Evolutionary conservation across 495 filamentous ascomycete genomes (phyloP).

Genomic region (Aspergillus asperescens): DNA sequence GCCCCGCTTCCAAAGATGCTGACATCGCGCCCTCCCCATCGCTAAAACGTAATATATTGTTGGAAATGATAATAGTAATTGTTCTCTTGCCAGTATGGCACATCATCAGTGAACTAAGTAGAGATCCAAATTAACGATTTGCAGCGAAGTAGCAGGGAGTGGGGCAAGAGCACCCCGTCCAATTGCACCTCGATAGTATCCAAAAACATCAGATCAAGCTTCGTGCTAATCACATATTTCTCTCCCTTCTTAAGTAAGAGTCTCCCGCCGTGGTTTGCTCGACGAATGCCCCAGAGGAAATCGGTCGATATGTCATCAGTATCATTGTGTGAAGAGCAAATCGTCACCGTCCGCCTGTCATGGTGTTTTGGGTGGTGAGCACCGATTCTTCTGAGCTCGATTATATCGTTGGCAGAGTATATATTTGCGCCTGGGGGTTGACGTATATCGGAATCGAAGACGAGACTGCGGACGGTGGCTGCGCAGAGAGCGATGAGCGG

Average conservation of each 20-base stretch:
- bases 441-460: constrained; percentile 6
- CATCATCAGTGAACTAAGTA: constrained; percentile 58
- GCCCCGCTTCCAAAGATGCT: constrained; percentile 50
- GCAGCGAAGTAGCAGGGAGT: neutral
- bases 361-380: constrained; percentile 28
- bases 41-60: constrained; percentile 57
- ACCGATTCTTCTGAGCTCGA: constrained; percentile 22
- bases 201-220: constrained; percentile 52
- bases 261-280: constrained; percentile 51
- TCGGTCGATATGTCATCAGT: constrained; percentile 50
- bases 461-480: constrained; percentile 17
- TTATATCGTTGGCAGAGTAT: constrained; percentile 24
- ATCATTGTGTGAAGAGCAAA: constrained; percentile 47
- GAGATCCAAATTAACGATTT: neutral
- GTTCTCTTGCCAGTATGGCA: constrained; percentile 54
- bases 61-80: constrained; percentile 54
- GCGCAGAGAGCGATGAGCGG: constrained; percentile 24
- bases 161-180: constrained; percentile 40
- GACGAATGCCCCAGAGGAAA: constrained; percentile 47
- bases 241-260: constrained; percentile 46
- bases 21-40: constrained; percentile 54
- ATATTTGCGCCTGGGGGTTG: constrained; percentile 25
- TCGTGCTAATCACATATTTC: constrained; percentile 52
- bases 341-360: constrained; percentile 42
- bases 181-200: constrained; percentile 52